These are phyloP conservation scores for Arthrobotrys pseudoclavata DNA, from an alignment of 2,329 filamentous ascomycete genomes.

Conservation along the genomic window DNA sequence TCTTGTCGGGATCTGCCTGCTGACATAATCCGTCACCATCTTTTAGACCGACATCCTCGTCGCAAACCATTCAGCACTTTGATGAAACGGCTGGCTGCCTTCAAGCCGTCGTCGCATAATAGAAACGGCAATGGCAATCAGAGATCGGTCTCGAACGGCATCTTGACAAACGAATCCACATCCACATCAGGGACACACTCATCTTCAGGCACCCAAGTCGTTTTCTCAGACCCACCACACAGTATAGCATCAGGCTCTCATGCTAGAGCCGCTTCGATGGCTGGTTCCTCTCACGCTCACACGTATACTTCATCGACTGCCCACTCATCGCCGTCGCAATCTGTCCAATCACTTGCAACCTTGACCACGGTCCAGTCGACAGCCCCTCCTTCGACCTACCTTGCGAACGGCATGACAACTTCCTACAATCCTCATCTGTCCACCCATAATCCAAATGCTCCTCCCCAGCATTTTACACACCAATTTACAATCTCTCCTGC, in stretches of 20 bases:
- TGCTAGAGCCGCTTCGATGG: conserved; percentile 71
- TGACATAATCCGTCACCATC: conserved; percentile 23
- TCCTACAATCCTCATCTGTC: conserved; percentile 62
- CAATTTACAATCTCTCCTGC: conserved; percentile 67
- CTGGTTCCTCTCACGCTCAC: conserved; percentile 74
- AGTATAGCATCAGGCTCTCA: conserved; percentile 69
- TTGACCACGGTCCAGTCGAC: conserved; percentile 87
- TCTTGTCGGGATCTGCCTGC: neutral
- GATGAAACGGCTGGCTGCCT: conserved; percentile 92
- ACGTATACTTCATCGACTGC: conserved; percentile 69
- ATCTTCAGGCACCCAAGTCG: conserved; percentile 68
- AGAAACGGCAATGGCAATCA: conserved; percentile 67
- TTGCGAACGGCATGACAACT: conserved; percentile 48
- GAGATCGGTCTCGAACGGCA: conserved; percentile 35
- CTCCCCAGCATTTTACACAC: conserved; percentile 68
- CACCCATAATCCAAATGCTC: conserved; percentile 62
- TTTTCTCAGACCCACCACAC: conserved; percentile 70
- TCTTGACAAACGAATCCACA: conserved; percentile 40
- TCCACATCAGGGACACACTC: conserved; percentile 55
- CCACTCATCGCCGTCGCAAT: conserved; percentile 85
- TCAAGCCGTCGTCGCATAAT: conserved; percentile 80
- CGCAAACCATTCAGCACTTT: conserved; percentile 86
- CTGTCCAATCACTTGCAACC: conserved; percentile 82
- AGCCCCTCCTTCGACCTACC: conserved; percentile 70
- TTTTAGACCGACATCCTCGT: conserved; percentile 67